phyloP scores from a whole-genome alignment of 768 basidiomycete genomes.

The Kwoniella newhampshirensis region DNA sequence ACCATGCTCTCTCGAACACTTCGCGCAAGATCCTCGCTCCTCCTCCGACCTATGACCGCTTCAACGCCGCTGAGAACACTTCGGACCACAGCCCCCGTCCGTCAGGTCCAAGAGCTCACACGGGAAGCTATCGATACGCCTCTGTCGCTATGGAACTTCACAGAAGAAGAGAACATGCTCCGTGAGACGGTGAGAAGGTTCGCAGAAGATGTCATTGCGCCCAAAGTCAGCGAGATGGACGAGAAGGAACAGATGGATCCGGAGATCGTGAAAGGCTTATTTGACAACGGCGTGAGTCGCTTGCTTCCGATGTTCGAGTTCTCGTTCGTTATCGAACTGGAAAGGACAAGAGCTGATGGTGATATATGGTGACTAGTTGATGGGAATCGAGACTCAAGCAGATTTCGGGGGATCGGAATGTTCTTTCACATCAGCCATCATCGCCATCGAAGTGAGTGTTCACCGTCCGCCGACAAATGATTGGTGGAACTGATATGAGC shows the following conservation, averaged over 20 bases:
- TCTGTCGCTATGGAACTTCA: conserved; percentile 66
- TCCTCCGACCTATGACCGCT: conserved; percentile 1
- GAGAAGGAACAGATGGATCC: conserved; percentile 95
- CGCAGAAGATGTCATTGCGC: conserved; percentile 81
- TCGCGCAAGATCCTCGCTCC: neutral
- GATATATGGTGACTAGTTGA: conserved; percentile 64
- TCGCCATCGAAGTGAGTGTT: conserved; percentile 69
- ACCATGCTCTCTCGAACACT: neutral
- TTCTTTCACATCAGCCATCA: conserved; percentile 92
- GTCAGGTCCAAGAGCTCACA: conserved; percentile 29
- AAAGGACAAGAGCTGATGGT: conserved; percentile 3
- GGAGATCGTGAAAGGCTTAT: conserved; percentile 75
- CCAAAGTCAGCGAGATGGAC: conserved; percentile 95
- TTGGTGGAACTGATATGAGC: too few species aligned
- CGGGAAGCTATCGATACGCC: conserved; percentile 48
- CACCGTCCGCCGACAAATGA: too few species aligned
- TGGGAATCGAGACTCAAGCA: conserved; percentile 91
- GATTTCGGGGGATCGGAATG: conserved; percentile 83
- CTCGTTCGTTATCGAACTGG: too few species aligned
- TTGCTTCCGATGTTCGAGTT: neutral
- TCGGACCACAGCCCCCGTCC: conserved; percentile 5
- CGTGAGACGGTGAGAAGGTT: conserved; percentile 87
- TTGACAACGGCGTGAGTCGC: conserved; percentile 83
- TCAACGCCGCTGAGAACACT: conserved; percentile 12
- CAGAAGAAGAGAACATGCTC: conserved; percentile 92